These are phyloP conservation scores for Leishmania mexicana DNA, from an alignment of 208 protist species.

Conservation along the genomic window DNA sequence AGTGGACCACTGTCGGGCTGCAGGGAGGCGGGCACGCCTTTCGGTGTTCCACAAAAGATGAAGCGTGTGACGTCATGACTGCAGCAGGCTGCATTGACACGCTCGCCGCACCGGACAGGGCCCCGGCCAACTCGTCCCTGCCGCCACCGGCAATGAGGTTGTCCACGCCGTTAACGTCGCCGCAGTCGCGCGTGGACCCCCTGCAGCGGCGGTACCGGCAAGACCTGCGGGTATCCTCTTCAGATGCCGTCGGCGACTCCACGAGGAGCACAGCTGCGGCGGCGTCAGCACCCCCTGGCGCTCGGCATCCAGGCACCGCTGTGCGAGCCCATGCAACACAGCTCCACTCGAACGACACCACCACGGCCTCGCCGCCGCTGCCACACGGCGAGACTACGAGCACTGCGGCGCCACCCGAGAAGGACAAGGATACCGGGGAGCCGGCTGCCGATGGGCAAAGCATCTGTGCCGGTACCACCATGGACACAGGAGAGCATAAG, in stretches of 20 bases:
- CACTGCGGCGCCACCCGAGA: neutral
- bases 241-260: neutral
- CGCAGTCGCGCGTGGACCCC: conserved; percentile 12
- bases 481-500: neutral
- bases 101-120: neutral
- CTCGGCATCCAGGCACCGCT: conserved; percentile 18
- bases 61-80: neutral
- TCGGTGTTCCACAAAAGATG: neutral
- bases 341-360: neutral
- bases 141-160: neutral
- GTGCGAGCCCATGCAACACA: conserved; percentile 7
- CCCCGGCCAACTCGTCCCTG: conserved; percentile 3
- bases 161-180: neutral
- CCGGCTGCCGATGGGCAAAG: neutral
- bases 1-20: conserved; percentile 43
- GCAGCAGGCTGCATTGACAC: neutral
- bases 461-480: neutral
- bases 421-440: neutral
- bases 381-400: neutral
- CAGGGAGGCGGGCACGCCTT: conserved; percentile 30
- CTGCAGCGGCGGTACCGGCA: conserved; percentile 25
- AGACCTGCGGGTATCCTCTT: neutral
- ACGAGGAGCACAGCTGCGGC: neutral
- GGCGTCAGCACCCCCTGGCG: neutral
- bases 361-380: conserved; percentile 8